Conservation (phyloP, 179 eudicot species). For the Amaranthus tricolor region DNA sequence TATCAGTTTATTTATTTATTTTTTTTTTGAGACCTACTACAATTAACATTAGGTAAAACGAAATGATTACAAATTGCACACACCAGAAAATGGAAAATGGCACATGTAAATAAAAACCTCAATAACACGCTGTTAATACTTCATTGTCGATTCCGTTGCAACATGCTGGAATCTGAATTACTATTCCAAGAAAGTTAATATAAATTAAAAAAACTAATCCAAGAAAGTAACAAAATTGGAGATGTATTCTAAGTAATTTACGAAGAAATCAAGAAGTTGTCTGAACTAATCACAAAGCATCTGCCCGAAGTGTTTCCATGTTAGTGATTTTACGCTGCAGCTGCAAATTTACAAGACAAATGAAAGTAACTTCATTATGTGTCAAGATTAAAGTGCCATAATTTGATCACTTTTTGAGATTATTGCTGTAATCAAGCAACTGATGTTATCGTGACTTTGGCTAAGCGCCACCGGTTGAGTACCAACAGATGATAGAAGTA, state of each 20-base stretch:
- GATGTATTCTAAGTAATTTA: neutral
- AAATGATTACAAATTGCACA: too few species aligned
- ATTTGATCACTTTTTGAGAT: neutral
- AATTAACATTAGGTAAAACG: too few species aligned
- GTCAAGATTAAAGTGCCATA: neutral
- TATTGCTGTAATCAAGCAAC: neutral
- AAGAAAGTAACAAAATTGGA: conserved; percentile 15
- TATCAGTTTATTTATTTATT: too few species aligned
- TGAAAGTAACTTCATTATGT: neutral
- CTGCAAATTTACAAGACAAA: conserved; percentile 8
- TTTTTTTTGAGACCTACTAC: too few species aligned
- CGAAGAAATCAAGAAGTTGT: neutral
- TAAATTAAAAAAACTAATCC: too few species aligned
- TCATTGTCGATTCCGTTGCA: neutral
- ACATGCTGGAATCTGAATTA: neutral
- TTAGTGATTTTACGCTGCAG: conserved; percentile 14
- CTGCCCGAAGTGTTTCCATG: neutral
- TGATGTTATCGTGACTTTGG: neutral
- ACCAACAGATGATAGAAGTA: neutral
- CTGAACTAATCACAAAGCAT: neutral
- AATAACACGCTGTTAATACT: neutral
- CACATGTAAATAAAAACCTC: too few species aligned
- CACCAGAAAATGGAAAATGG: too few species aligned
- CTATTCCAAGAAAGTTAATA: neutral
- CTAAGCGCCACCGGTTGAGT: neutral